A percentile compares a stretch with the other conserved stretches of the same genome.
These are phyloP conservation scores for Plectosphaerella plurivora DNA, from an alignment of 2,329 filamentous ascomycete species.

Conservation along the genomic window DNA sequence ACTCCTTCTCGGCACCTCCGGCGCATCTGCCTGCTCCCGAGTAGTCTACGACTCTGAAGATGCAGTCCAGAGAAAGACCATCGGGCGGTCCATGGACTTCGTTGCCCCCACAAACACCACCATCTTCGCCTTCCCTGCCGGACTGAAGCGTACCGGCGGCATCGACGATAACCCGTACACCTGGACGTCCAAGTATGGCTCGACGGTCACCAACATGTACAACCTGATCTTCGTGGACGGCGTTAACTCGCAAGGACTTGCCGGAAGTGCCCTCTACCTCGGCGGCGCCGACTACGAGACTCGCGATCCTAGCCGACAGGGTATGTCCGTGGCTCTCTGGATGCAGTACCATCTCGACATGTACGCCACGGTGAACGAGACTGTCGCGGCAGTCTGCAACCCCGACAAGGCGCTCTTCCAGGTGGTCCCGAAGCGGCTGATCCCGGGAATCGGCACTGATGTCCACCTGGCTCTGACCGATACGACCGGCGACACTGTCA, in stretches of 20 bases:
- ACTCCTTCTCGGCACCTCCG: no score
- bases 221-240: slow-evolving; percentile 11
- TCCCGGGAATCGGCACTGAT: slow-evolving; percentile 1
- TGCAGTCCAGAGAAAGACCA: no score
- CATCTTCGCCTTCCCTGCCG: slow-evolving; percentile 11
- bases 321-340: slow-evolving; percentile 10
- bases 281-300: slow-evolving; percentile 13
- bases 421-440: slow-evolving; percentile 4
- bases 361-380: slow-evolving; percentile 6
- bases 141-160: slow-evolving; percentile 7
- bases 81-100: slow-evolving; percentile 12
- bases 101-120: slow-evolving; percentile 4
- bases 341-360: slow-evolving; percentile 15
- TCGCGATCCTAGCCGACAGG: not conserved
- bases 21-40: no score
- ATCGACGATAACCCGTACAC: slow-evolving; percentile 7
- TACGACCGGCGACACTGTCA: slow-evolving; percentile 8
- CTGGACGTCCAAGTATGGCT: slow-evolving; percentile 11
- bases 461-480: slow-evolving; percentile 11
- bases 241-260: slow-evolving; percentile 10
- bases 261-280: slow-evolving; percentile 15
- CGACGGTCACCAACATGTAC: slow-evolving; percentile 11
- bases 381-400: slow-evolving; percentile 1
- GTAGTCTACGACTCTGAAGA: no score
- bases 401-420: slow-evolving; percentile 7